Evolutionary conservation across 441 rosid species (phyloP).

Genomic region (Erodium trifolium): DNA sequence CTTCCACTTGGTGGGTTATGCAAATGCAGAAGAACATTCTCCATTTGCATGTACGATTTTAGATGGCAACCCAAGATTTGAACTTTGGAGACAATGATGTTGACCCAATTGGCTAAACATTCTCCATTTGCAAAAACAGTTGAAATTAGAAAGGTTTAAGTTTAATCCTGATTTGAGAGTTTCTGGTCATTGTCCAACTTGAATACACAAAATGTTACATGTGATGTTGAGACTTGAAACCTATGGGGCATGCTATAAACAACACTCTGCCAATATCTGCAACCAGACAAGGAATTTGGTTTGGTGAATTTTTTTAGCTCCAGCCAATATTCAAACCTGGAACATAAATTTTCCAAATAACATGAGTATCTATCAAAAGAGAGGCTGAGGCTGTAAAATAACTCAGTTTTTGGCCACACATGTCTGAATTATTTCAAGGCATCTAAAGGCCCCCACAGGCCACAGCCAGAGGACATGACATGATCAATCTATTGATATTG

Average conservation of each 20-base stretch:
- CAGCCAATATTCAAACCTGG: background rate
- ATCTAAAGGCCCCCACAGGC: background rate
- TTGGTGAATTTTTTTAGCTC: background rate
- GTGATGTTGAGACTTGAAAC: conserved; percentile 22
- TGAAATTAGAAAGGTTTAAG: background rate
- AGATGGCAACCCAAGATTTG: conserved; percentile 1
- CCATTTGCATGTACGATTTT: no score
- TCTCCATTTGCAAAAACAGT: background rate
- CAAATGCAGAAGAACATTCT: background rate
- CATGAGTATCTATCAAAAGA: background rate
- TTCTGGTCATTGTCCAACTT: background rate
- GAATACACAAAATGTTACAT: conserved; percentile 8
- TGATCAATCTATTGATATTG: background rate
- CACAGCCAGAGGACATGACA: background rate
- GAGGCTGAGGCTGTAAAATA: background rate
- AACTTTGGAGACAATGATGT: background rate
- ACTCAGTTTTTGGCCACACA: background rate
- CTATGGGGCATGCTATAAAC: conserved; percentile 4
- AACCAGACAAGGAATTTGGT: background rate
- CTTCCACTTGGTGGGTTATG: background rate
- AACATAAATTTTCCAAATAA: background rate
- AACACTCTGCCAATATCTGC: no score
- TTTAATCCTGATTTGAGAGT: background rate
- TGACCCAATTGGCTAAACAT: background rate
- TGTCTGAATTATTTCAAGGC: background rate